phyloP scores from a whole-genome alignment of 768 basidiomycete genomes.

The Pleurotus giganteus region DNA sequence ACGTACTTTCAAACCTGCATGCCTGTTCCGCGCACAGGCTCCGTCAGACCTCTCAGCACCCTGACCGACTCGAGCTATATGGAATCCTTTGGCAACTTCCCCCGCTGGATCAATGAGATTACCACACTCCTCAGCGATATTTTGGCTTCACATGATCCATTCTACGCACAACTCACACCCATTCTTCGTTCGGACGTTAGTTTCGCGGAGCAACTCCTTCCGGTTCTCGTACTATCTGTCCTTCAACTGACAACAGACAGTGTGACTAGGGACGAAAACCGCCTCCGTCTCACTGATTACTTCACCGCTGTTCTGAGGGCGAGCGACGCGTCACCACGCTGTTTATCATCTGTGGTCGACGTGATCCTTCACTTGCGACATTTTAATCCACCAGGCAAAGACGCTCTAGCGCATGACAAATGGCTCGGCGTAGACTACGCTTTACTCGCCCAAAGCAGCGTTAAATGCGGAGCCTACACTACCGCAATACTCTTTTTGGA shows the following conservation, averaged over 20 bases:
- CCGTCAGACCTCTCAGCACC: slow-evolving; percentile 34
- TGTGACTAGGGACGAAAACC: slow-evolving; percentile 19
- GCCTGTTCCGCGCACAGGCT: slow-evolving; percentile 36
- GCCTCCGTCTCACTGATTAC: slow-evolving; percentile 46
- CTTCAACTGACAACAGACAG: slow-evolving; percentile 37
- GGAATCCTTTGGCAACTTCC: slow-evolving; percentile 47
- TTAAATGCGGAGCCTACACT: slow-evolving; percentile 80
- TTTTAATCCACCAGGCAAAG: slow-evolving; percentile 43
- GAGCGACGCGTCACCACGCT: slow-evolving; percentile 33
- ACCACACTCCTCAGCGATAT: slow-evolving; percentile 57
- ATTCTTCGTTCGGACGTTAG: slow-evolving; percentile 52
- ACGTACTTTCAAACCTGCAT: slow-evolving; percentile 39
- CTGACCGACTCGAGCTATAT: slow-evolving; percentile 31
- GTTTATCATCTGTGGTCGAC: slow-evolving; percentile 65
- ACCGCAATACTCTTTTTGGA: slow-evolving; percentile 91
- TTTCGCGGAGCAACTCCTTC: slow-evolving; percentile 69
- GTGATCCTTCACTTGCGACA: slow-evolving; percentile 79
- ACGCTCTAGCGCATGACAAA: slow-evolving; percentile 55
- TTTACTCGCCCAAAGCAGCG: slow-evolving; percentile 70
- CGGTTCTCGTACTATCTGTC: slow-evolving; percentile 70
- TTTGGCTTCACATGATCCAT: slow-evolving; percentile 50
- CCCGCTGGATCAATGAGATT: slow-evolving; percentile 60
- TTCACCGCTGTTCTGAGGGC: slow-evolving; percentile 53
- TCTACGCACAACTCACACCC: slow-evolving; percentile 66
- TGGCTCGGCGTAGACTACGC: slow-evolving; percentile 83